Evolutionary conservation across 75 land plant species (phyloP), one percentile per base, ranked within the genome.

Genomic region (Cunninghamia lanceolata): DNA sequence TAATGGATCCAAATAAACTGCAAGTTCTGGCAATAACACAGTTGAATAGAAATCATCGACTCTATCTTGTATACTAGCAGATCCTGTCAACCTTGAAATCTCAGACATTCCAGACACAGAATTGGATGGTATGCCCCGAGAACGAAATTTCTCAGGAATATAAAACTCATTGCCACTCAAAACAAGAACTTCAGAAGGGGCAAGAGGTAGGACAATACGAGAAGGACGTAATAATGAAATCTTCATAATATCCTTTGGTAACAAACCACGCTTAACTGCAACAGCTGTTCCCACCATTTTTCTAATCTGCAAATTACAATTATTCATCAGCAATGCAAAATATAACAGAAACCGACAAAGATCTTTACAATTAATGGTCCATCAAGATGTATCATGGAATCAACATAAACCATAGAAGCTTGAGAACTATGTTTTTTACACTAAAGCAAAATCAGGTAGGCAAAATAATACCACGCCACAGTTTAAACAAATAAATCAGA

Each of bases 201-300:
- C 99, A 81, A 98, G 85, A 16, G 99, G 99, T 66, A 96, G 84
- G 45, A 94, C 91, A 56, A 96, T 89, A 14, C 99, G 88, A 25
- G 96, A 94, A 79, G 88, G 93, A 86, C 96, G 92, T 66, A 91
- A 77, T 19, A 96, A 84, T 34, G 99, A 96, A 35, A 98, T 40
- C 14, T 90, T 85, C 21, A 98, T 84, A 34, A 93, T 86, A 88
- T 98, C 99, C 85, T 83, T 76, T 47, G 99, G 99, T 38, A 98
- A 94, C 79, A 95, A 81, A 4, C 88, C 89, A 15, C 96, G 94
- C 83, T 92, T 93, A 17, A 98, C 96, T 54, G 96, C 99, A 43
- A 98, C 90, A 63, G 99, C 99, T 80, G 99, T 98, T 39, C 96
- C 99, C 28, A 98, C 93, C 99, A 98, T 98, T 90, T 98, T 98